These are phyloP conservation scores for Aspergillus floridensis DNA, from an alignment of 2,329 filamentous ascomycete genomes.

Conservation along the genomic window DNA sequence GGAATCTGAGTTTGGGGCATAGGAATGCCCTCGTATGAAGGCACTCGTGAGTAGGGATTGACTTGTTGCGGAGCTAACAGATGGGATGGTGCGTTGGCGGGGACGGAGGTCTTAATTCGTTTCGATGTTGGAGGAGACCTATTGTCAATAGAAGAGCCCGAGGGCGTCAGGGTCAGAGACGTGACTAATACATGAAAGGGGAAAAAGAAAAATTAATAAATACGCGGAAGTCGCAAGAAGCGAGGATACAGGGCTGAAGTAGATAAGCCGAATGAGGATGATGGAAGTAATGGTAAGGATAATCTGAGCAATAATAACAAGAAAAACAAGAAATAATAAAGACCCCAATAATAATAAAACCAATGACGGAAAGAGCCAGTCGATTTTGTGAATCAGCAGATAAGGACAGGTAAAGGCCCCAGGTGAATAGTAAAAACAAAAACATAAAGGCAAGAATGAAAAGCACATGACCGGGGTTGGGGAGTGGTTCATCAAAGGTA, in stretches of 20 bases:
- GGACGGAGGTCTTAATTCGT: slow-evolving; percentile 41
- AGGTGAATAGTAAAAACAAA: slow-evolving; percentile 1
- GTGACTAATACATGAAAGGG: slow-evolving; percentile 1
- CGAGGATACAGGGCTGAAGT: not conserved
- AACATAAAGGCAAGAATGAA: not conserved
- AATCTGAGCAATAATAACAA: not conserved
- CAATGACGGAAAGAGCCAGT: slow-evolving; percentile 1
- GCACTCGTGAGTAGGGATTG: slow-evolving; percentile 35
- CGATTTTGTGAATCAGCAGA: slow-evolving; percentile 3
- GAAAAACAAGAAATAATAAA: not conserved
- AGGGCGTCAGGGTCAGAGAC: slow-evolving; percentile 8
- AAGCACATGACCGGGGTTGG: slow-evolving; percentile 1
- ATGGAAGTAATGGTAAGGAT: not conserved
- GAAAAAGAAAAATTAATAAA: slow-evolving; percentile 8
- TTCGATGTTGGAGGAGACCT: slow-evolving; percentile 44
- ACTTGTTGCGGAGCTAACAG: slow-evolving; percentile 40
- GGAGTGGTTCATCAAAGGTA: not conserved
- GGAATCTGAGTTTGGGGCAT: slow-evolving; percentile 39
- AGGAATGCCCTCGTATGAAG: slow-evolving; percentile 39
- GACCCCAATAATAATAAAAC: not conserved
- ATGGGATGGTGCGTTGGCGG: slow-evolving; percentile 36
- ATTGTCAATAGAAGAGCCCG: slow-evolving; percentile 12
- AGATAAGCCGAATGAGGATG: not conserved
- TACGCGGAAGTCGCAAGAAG: not conserved
- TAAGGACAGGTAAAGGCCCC: not conserved